Conservation (phyloP, 768 basidiomycete genomes). For the Sporobolomyces roseus region DNA sequence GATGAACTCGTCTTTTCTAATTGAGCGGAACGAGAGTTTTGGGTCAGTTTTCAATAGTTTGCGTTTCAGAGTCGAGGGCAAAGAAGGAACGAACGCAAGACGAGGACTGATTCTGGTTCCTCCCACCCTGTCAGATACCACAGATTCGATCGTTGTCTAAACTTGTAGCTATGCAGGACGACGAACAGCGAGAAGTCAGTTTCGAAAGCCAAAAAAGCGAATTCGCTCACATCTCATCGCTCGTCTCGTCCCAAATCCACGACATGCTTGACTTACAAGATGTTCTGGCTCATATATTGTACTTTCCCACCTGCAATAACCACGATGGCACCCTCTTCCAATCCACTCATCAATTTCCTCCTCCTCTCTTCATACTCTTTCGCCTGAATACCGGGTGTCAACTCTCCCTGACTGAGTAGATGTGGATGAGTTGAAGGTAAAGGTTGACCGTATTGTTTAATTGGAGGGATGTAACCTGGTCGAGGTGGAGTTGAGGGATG, state of each 20-base stretch:
- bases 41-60: background rate
- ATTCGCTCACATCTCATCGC: background rate
- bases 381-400: slow-evolving; percentile 74
- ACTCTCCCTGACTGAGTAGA: slow-evolving; percentile 64
- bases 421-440: slow-evolving; percentile 74
- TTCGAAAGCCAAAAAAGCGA: background rate
- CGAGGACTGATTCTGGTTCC: slow-evolving; percentile 82
- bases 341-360: slow-evolving; percentile 62
- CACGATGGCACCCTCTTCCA: slow-evolving; percentile 71
- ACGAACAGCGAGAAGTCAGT: background rate
- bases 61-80: background rate
- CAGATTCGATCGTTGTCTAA: slow-evolving; percentile 84
- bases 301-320: slow-evolving; percentile 72
- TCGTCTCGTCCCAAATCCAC: background rate
- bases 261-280: slow-evolving; percentile 47
- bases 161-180: slow-evolving; percentile 70
- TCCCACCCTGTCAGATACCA: slow-evolving; percentile 96
- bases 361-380: slow-evolving; percentile 74
- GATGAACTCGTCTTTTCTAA: slow-evolving; percentile 52
- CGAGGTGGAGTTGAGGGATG: slow-evolving; percentile 1
- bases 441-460: slow-evolving; percentile 67
- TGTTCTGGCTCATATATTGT: slow-evolving; percentile 80
- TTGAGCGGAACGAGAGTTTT: too few relatives aligned
- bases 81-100: slow-evolving; percentile 60
- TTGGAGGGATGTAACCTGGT: slow-evolving; percentile 49